phyloP scores from a whole-genome alignment of 352 stramenopile genomes.

The Globisporangium ultimum region DNA sequence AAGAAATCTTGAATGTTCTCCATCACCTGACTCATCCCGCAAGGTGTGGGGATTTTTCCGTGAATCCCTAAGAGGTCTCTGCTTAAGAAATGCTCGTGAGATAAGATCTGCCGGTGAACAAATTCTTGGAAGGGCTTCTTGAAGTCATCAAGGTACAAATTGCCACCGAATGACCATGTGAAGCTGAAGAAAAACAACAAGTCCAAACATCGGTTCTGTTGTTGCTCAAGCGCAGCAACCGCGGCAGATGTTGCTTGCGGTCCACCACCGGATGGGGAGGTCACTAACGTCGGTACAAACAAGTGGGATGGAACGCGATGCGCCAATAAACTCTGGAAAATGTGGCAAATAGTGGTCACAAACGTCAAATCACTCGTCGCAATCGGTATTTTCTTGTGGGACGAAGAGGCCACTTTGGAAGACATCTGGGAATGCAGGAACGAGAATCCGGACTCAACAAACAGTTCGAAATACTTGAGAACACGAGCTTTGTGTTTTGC shows the following conservation, averaged over 20 bases:
- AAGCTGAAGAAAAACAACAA: constrained; percentile 71
- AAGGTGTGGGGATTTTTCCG: constrained; percentile 43
- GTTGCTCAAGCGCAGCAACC: constrained; percentile 29
- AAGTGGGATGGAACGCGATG: constrained; percentile 34
- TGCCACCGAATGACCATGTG: constrained; percentile 69
- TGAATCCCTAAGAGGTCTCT: constrained; percentile 46
- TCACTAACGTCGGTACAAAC: constrained; percentile 20
- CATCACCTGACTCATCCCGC: constrained; percentile 37
- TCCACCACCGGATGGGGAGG: constrained; percentile 6
- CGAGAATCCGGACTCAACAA: constrained; percentile 44
- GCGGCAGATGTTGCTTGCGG: constrained; percentile 17
- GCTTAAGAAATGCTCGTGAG: constrained; percentile 48
- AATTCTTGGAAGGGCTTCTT: constrained; percentile 52
- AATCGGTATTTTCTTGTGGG: constrained; percentile 29
- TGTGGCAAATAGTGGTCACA: constrained; percentile 46
- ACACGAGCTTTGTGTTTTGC: constrained; percentile 37
- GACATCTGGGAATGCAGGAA: constrained; percentile 33
- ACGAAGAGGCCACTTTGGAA: neutral
- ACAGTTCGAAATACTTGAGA: constrained; percentile 58
- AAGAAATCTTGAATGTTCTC: constrained; percentile 68
- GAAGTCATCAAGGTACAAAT: constrained; percentile 37
- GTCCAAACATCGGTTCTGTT: constrained; percentile 56
- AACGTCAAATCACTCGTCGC: constrained; percentile 46
- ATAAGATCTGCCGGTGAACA: constrained; percentile 32
- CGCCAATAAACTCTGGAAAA: constrained; percentile 55